Percentiles rank a stretch among this genome's conserved stretches.
Evolutionary conservation across 2,329 filamentous ascomycete species (phyloP).

Genomic region (Fusarium setosum): DNA sequence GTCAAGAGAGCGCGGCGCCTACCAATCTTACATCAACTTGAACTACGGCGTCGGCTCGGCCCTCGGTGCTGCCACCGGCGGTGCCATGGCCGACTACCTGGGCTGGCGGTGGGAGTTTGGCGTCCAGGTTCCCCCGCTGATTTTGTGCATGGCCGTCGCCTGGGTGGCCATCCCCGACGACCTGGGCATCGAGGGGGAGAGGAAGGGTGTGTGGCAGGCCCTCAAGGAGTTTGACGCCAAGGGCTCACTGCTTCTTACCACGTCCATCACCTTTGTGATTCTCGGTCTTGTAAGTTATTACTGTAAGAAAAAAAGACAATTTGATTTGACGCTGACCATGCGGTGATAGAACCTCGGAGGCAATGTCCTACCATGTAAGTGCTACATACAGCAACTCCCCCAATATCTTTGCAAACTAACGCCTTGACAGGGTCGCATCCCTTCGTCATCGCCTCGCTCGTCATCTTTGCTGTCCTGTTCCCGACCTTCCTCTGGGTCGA

Average conservation of each 20-base stretch:
- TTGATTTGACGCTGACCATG: neutral
- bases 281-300: conserved; percentile 63
- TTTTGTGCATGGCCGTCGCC: conserved; percentile 59
- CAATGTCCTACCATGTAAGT: conserved; percentile 69
- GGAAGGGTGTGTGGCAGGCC: conserved; percentile 58
- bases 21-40: conserved; percentile 78
- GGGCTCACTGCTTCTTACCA: conserved; percentile 65
- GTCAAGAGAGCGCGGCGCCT: conserved; percentile 65
- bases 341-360: conserved; percentile 66
- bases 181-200: conserved; percentile 60
- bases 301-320: neutral
- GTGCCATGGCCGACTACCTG: conserved; percentile 74
- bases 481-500: conserved; percentile 66
- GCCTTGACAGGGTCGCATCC: conserved; percentile 65
- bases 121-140: conserved; percentile 65
- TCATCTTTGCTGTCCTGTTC: conserved; percentile 59
- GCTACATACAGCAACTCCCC: neutral
- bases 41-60: conserved; percentile 69
- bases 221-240: conserved; percentile 67
- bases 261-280: conserved; percentile 67
- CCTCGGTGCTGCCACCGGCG: conserved; percentile 76
- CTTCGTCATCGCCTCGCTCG: conserved; percentile 63
- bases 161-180: conserved; percentile 61
- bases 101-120: conserved; percentile 82
- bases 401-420: conserved; percentile 8